These are phyloP conservation scores for Iris pallida DNA, from an alignment of 116 monocot species.

Conservation along the genomic window DNA sequence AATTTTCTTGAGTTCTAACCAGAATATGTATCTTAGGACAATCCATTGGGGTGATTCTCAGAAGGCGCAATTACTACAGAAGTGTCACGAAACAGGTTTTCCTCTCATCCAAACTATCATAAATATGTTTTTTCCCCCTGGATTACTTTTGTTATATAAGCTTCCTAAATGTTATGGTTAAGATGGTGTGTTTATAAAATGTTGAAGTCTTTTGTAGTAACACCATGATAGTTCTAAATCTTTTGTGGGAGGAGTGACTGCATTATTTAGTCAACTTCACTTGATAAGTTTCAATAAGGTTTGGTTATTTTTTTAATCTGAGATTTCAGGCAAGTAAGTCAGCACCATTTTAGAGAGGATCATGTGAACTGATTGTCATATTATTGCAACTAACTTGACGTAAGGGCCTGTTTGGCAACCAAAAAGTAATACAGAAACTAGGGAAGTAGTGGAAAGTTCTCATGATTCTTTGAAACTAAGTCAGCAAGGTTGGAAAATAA, in stretches of 20 bases:
- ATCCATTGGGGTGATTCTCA: constrained; percentile 30
- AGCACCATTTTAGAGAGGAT: background rate
- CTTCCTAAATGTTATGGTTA: background rate
- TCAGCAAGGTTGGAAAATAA: too few species aligned
- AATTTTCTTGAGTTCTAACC: too few species aligned
- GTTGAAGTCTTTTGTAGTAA: background rate
- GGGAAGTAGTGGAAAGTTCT: too few species aligned
- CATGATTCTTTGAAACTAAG: too few species aligned
- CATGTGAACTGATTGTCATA: background rate
- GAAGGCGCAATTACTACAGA: constrained; percentile 40
- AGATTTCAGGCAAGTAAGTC: background rate
- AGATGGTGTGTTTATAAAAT: background rate
- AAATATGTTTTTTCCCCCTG: background rate
- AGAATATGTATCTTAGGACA: constrained; percentile 28
- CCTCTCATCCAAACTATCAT: background rate
- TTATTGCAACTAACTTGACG: too few species aligned
- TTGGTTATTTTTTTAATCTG: background rate
- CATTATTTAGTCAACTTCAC: too few species aligned
- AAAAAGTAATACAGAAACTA: too few species aligned
- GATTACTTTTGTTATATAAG: background rate
- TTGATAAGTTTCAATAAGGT: too few species aligned
- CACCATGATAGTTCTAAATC: background rate
- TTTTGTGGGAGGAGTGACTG: background rate
- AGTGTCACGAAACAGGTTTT: constrained; percentile 31
- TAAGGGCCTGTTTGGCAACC: too few species aligned